phyloP scores from a whole-genome alignment of 2,329 filamentous ascomycete genomes.

The Colletotrichum camelliae region DNA sequence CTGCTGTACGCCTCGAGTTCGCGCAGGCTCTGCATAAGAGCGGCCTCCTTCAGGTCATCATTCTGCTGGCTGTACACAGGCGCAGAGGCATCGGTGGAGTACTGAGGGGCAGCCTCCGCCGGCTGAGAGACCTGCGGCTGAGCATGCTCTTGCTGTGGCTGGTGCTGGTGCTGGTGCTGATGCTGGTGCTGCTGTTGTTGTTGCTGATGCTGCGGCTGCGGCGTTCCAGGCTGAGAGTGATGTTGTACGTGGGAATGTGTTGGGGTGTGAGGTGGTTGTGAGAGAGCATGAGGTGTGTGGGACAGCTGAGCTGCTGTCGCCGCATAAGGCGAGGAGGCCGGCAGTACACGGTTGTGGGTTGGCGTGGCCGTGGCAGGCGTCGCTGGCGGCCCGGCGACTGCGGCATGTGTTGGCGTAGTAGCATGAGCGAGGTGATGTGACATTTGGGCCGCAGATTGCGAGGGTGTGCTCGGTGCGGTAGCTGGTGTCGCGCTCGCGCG shows the following conservation, averaged over 20 bases:
- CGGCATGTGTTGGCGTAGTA: slow-evolving; percentile 10
- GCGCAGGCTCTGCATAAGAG: slow-evolving; percentile 22
- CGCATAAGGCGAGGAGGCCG: slow-evolving; percentile 13
- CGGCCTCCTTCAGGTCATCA: slow-evolving; percentile 19
- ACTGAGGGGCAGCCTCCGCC: neutral
- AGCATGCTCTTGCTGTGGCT: slow-evolving; percentile 22
- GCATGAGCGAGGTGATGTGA: slow-evolving; percentile 11
- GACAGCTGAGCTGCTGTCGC: slow-evolving; percentile 11
- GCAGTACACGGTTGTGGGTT: neutral
- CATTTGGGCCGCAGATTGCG: slow-evolving; percentile 12
- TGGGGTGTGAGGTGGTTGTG: slow-evolving; percentile 8
- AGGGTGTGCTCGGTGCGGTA: slow-evolving; percentile 5
- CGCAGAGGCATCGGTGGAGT: neutral
- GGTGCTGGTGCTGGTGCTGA: neutral
- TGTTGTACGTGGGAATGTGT: slow-evolving; percentile 11
- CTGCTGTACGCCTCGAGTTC: slow-evolving; percentile 23
- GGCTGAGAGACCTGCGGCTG: slow-evolving; percentile 19
- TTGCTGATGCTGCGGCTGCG: slow-evolving; percentile 15
- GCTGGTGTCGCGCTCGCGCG: slow-evolving; percentile 9
- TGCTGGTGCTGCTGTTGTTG: slow-evolving; percentile 19
- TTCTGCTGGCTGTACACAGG: slow-evolving; percentile 16
- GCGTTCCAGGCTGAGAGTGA: slow-evolving; percentile 14
- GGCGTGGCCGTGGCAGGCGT: neutral
- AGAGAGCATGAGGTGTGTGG: slow-evolving; percentile 12
- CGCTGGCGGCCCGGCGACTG: neutral